Base-by-base conservation (phyloP, 139 green algal genomes). In the Coelastrella sp. region DNA sequence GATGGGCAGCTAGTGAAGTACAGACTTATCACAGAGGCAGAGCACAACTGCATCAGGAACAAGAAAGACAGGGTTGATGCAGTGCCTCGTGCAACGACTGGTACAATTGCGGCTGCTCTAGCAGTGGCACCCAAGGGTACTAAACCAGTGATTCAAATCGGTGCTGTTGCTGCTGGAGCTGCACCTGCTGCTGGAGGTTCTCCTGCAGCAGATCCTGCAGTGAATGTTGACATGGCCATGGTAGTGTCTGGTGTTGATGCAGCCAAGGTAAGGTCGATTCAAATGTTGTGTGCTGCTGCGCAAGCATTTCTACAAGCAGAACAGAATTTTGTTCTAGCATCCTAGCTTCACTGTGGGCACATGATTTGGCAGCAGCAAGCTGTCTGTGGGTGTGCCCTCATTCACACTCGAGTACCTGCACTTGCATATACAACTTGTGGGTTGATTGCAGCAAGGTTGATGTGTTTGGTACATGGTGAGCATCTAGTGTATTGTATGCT, bases 1-100 rank as follows among this genome's bases (percentile, higher is more conserved):
- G 88, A 93, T 79, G 82, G 84, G 7, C 67, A 85, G 19, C 32
- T 86, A 8, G 86, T 93, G 40, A 78, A 60, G 66, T 94, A 93
- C 87, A 89, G 93, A 48, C 85, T 95, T 11, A 89, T 94, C 53
- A 94, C 90, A 21, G 93, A 96, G 88, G 89, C 90, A 34, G 93
- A 96, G 89, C 90, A 95, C 88, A 85, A 89, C 43, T 83, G 89
- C 37, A 81, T 94, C 43, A 82, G 92, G 43, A 85, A 80, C n/a
- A 48, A 81, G 5, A 53, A 41, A 13, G 87, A 94, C 85, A 80
- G 87, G 37, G 79, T 79, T 23, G 89, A 92, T 53, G 63, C 35
- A 5, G 41, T 71, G 23, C 4, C 53, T 9, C 37, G 17, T 7
- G 11, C 43, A 43, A 50, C 30, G 19, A 34, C 45, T 35, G 53